These are phyloP conservation scores for Gentiana straminea DNA, from an alignment of 257 asterid species.

Conservation along the genomic window DNA sequence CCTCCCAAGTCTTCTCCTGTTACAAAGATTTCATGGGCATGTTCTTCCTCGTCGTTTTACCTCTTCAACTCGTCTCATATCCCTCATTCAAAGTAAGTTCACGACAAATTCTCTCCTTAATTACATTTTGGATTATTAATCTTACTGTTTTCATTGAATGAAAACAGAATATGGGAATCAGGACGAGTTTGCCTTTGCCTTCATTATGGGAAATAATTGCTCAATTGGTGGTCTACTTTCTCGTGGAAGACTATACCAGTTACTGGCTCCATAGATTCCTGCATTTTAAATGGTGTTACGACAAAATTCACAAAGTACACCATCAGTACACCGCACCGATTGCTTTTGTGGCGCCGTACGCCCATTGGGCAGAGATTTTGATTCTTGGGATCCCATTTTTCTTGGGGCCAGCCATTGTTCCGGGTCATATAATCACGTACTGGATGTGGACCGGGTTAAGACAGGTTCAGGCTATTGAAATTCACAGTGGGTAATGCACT, in stretches of 20 bases:
- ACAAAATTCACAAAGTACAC: constrained; percentile 92
- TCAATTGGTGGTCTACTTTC: constrained; percentile 68
- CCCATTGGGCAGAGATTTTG: constrained; percentile 96
- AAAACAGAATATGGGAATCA: constrained; percentile 61
- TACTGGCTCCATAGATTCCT: constrained; percentile 92
- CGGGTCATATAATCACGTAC: constrained; percentile 89
- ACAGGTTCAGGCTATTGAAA: constrained; percentile 96
- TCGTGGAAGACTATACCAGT: constrained; percentile 84
- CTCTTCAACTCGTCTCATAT: constrained; percentile 80
- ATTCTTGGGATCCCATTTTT: constrained; percentile 94
- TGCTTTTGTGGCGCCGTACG: constrained; percentile 92
- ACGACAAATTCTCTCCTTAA: background rate
- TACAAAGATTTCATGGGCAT: constrained; percentile 82
- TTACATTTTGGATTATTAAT: background rate
- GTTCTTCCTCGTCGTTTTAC: constrained; percentile 81
- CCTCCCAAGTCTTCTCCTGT: constrained; percentile 50
- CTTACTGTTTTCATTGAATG: background rate
- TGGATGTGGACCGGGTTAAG: constrained; percentile 97
- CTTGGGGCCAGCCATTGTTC: constrained; percentile 86
- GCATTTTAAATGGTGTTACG: constrained; percentile 95
- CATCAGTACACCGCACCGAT: constrained; percentile 95
- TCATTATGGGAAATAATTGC: constrained; percentile 58
- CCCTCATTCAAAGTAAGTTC: constrained; percentile 57
- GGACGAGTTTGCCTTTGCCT: constrained; percentile 91
- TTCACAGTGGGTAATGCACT: constrained; percentile 95